These are phyloP conservation scores for Saccharomycopsis olivae DNA, from an alignment of 805 yeast genomes.

Conservation along the genomic window DNA sequence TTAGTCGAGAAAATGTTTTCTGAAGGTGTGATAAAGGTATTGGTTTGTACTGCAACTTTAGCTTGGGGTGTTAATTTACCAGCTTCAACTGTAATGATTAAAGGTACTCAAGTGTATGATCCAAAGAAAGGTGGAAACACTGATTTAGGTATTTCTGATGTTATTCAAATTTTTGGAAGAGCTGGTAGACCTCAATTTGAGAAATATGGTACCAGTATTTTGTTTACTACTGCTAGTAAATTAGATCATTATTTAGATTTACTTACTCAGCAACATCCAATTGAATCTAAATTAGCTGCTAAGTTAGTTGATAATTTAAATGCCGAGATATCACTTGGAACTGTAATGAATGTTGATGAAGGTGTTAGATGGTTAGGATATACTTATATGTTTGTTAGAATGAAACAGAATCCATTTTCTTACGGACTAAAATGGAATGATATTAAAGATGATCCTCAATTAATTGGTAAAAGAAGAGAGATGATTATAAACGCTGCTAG, in stretches of 20 bases:
- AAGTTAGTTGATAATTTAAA: slow-evolving; percentile 86
- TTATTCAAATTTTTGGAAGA: slow-evolving; percentile 96
- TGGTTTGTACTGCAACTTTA: slow-evolving; percentile 92
- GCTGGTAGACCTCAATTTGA: slow-evolving; percentile 99
- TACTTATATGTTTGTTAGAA: slow-evolving; percentile 85
- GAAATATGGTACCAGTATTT: slow-evolving; percentile 81
- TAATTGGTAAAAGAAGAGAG: slow-evolving; percentile 61
- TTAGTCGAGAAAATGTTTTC: slow-evolving; percentile 80
- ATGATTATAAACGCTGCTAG: slow-evolving; percentile 76
- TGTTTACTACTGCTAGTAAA: slow-evolving; percentile 73
- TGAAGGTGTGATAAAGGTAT: slow-evolving; percentile 75
- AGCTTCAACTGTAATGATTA: slow-evolving; percentile 92
- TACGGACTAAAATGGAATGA: slow-evolving; percentile 90
- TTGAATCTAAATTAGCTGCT: slow-evolving; percentile 71
- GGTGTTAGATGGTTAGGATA: slow-evolving; percentile 98
- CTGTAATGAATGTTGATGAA: slow-evolving; percentile 88
- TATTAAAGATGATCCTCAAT: slow-evolving; percentile 68
- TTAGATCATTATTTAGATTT: slow-evolving; percentile 83
- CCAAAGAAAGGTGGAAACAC: slow-evolving; percentile 89
- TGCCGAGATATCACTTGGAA: slow-evolving; percentile 93
- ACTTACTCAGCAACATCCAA: slow-evolving; percentile 90
- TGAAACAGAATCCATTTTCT: slow-evolving; percentile 87
- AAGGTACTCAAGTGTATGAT: slow-evolving; percentile 94
- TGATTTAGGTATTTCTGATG: slow-evolving; percentile 92
- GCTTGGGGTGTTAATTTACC: slow-evolving; percentile 99